phyloP scores from a whole-genome alignment of 495 filamentous ascomycete genomes.

The Hypoxylon cercidicola region DNA sequence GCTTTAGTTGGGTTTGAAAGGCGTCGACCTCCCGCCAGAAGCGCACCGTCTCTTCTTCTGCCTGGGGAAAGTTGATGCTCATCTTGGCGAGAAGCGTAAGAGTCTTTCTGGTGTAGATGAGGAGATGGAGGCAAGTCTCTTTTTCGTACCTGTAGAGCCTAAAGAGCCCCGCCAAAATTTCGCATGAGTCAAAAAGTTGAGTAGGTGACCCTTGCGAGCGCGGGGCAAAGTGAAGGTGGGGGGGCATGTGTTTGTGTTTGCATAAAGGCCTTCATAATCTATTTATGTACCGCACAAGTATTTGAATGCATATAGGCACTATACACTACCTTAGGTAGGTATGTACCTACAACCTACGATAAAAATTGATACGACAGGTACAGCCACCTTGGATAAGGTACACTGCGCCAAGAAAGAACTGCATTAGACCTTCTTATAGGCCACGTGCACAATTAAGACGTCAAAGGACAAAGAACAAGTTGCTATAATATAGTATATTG shows the following conservation, averaged over 20 bases:
- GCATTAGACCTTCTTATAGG: too few species aligned
- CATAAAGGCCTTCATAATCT: not conserved
- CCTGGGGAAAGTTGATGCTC: constrained; percentile 36
- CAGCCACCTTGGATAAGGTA: too few species aligned
- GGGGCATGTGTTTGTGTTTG: not conserved
- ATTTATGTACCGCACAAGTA: too few species aligned
- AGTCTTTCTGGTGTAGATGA: not conserved
- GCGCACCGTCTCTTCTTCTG: constrained; percentile 36
- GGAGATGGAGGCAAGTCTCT: too few species aligned
- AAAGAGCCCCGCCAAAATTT: constrained; percentile 33
- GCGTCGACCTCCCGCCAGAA: constrained; percentile 50
- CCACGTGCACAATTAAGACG: too few species aligned
- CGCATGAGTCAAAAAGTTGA: constrained; percentile 32
- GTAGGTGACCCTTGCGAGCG: constrained; percentile 5
- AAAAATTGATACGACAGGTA: too few species aligned
- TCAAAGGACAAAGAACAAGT: too few species aligned
- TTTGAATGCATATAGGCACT: too few species aligned
- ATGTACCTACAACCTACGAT: too few species aligned
- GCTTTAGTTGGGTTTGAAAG: constrained; percentile 63
- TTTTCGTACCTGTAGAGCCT: not conserved
- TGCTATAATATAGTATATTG: too few species aligned
- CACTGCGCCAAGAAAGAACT: too few species aligned
- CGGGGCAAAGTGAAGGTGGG: constrained; percentile 24
- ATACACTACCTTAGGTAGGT: too few species aligned
- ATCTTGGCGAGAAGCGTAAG: constrained; percentile 25